phyloP scores from a whole-genome alignment of 2,329 filamentous ascomycete species.

The Cordyceps fumosorosea region DNA sequence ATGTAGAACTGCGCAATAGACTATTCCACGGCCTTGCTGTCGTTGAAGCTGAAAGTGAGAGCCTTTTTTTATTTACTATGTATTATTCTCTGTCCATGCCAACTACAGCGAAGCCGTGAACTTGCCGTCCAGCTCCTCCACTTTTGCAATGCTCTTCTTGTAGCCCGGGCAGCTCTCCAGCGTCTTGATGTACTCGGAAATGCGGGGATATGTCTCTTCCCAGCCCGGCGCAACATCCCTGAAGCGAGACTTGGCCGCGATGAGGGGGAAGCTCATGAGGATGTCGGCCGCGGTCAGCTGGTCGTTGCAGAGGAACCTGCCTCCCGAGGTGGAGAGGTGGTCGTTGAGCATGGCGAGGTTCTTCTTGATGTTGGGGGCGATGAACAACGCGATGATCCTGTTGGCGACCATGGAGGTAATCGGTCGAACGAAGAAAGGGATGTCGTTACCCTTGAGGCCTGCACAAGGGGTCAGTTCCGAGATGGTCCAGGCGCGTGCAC shows the following conservation, averaged over 20 bases:
- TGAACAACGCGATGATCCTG: slow-evolving; percentile 32
- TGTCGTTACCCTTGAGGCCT: slow-evolving; percentile 37
- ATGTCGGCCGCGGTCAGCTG: slow-evolving; percentile 47
- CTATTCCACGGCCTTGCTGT: too few relatives aligned
- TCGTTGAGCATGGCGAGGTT: slow-evolving; percentile 45
- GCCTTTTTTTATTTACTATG: too few relatives aligned
- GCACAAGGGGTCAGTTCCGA: neutral
- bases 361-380: slow-evolving; percentile 41
- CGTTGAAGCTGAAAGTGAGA: too few relatives aligned
- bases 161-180: slow-evolving; percentile 43
- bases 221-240: slow-evolving; percentile 37
- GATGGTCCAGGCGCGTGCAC: neutral
- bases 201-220: slow-evolving; percentile 34
- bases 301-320: slow-evolving; percentile 42
- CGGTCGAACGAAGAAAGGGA: slow-evolving; percentile 49
- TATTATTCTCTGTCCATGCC: too few relatives aligned
- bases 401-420: slow-evolving; percentile 40
- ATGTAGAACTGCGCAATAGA: too few relatives aligned
- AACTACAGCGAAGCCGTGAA: slow-evolving; percentile 18
- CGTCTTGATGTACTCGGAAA: slow-evolving; percentile 40
- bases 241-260: slow-evolving; percentile 35
- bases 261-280: slow-evolving; percentile 46
- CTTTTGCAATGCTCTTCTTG: slow-evolving; percentile 39
- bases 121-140: slow-evolving; percentile 41
- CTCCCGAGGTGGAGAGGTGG: slow-evolving; percentile 39